Evolutionary conservation across 164 flowering plant genomes (phyloP).

Genomic region (Annona cherimola): DNA sequence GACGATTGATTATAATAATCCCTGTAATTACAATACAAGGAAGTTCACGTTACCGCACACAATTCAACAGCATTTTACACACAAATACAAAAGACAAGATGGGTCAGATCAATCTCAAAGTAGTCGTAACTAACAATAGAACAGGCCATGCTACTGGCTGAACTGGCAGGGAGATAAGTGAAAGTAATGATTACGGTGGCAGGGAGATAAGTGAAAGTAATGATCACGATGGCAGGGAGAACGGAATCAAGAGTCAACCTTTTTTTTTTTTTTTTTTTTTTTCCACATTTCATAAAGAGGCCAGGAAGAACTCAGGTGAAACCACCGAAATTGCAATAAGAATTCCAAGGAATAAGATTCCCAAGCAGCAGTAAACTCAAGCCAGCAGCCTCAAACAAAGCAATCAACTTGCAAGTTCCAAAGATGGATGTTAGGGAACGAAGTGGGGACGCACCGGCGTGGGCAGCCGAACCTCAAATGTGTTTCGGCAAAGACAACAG

Average conservation of each 20-base stretch:
- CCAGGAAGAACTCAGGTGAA: too few species aligned
- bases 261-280: too few species aligned
- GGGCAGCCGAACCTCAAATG: conserved; percentile 54
- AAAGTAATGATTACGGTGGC: background rate
- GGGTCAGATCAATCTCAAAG: background rate
- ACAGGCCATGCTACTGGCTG: background rate
- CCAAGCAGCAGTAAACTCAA: background rate
- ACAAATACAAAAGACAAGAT: background rate
- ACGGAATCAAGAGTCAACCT: too few species aligned
- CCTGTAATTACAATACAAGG: conserved; percentile 33
- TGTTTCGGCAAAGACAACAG: conserved; percentile 66
- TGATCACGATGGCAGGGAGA: background rate
- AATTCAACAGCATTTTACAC: background rate
- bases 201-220: background rate
- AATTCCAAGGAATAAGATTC: too few species aligned
- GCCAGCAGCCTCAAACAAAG: background rate
- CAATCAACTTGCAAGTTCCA: background rate
- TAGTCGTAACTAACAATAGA: background rate
- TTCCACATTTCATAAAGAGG: too few species aligned
- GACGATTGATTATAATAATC: conserved; percentile 22
- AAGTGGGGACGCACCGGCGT: conserved; percentile 33
- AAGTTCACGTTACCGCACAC: background rate
- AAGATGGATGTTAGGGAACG: background rate
- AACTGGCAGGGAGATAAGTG: background rate
- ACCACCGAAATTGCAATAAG: too few species aligned